These are phyloP conservation scores for Stevia rebaudiana DNA, from an alignment of 140 eudicot genomes.

Conservation along the genomic window DNA sequence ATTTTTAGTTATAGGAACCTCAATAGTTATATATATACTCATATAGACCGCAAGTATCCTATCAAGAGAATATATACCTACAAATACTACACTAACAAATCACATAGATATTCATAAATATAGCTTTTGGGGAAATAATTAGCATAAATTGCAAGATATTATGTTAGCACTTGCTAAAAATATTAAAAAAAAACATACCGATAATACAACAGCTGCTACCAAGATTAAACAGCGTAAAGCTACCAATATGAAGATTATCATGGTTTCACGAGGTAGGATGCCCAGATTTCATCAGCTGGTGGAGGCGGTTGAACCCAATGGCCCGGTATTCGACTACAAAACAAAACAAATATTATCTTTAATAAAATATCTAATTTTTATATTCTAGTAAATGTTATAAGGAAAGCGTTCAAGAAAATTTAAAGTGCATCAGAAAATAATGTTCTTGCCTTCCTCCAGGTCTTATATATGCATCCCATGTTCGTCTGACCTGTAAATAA, in stretches of 20 bases:
- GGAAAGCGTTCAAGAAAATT: neutral
- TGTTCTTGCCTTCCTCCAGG: constrained; percentile 88
- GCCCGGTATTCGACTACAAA: constrained; percentile 88
- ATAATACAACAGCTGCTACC: neutral
- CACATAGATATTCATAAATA: neutral
- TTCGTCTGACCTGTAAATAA: constrained; percentile 67
- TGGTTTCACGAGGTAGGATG: constrained; percentile 30
- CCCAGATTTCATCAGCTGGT: constrained; percentile 91
- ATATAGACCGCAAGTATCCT: neutral
- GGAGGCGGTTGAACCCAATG: constrained; percentile 97
- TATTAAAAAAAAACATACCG: constrained; percentile 11
- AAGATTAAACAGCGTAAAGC: neutral
- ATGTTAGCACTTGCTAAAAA: constrained; percentile 4
- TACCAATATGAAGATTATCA: constrained; percentile 18
- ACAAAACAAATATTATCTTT: neutral
- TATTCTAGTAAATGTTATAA: neutral
- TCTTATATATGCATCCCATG: constrained; percentile 91
- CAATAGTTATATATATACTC: neutral
- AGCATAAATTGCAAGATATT: constrained; percentile 8
- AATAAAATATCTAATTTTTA: neutral
- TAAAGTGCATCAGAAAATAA: neutral
- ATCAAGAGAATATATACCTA: neutral
- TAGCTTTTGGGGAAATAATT: neutral
- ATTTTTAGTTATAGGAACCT: neutral
- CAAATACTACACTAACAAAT: neutral